Evolutionary conservation across 345 rosid genomes (phyloP).

Genomic region (Linum trigynum): DNA sequence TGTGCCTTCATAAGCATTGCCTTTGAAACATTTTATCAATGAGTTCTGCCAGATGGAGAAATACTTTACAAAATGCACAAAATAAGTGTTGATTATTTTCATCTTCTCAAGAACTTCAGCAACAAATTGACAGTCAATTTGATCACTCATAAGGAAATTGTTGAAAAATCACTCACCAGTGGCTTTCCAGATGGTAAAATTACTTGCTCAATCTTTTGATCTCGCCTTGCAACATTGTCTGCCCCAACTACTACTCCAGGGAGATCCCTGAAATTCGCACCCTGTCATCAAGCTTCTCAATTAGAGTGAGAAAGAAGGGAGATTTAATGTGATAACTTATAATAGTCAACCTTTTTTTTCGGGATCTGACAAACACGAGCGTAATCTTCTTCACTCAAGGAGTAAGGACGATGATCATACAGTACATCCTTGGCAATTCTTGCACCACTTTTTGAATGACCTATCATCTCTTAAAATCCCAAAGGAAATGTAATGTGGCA

Average conservation of each 20-base stretch:
- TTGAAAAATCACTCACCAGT: conserved; percentile 39
- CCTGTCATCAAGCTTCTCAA: conserved; percentile 34
- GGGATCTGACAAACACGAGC: conserved; percentile 73
- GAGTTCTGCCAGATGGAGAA: no score
- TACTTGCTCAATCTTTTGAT: conserved; percentile 36
- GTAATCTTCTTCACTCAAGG: conserved; percentile 48
- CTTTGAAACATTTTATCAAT: no score
- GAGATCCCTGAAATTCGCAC: conserved; percentile 88
- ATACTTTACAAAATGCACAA: no score
- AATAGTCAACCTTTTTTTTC: conserved; percentile 57
- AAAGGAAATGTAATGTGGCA: neutral
- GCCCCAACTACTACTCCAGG: conserved; percentile 65
- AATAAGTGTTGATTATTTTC: no score
- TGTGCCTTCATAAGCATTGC: no score
- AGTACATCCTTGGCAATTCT: conserved; percentile 24
- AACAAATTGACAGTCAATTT: no score
- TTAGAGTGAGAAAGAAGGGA: conserved; percentile 11
- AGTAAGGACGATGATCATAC: conserved; percentile 64
- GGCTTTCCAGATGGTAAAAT: conserved; percentile 76
- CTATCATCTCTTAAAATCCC: conserved; percentile 50
- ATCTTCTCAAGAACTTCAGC: no score
- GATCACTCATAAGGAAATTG: neutral
- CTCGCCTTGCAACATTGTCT: conserved; percentile 59
- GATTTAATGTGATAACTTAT: neutral
- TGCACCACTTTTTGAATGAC: conserved; percentile 27